Conservation (phyloP, 257 asterid species). For the Penstemon barbatus region DNA sequence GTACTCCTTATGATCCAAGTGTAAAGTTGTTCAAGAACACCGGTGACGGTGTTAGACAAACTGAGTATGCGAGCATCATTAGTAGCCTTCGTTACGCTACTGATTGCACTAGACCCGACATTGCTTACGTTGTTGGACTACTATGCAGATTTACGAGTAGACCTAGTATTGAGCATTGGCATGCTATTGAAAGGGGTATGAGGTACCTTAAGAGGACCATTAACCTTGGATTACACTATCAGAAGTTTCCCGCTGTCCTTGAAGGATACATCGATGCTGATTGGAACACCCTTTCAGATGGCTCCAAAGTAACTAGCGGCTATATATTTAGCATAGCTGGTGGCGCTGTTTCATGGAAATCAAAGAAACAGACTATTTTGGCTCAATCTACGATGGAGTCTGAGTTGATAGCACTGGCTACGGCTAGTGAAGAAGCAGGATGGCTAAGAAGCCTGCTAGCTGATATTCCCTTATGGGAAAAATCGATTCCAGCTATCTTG, state of each 20-base stretch:
- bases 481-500: not conserved
- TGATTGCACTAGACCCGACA: too few species aligned
- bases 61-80: not conserved
- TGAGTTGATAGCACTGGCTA: not conserved
- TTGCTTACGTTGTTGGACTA: too few species aligned
- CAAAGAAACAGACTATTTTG: conserved; percentile 13
- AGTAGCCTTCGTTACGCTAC: too few species aligned
- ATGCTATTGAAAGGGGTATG: too few species aligned
- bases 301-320: conserved; percentile 8
- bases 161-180: too few species aligned
- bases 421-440: not conserved
- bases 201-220: not conserved
- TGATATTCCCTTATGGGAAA: not conserved
- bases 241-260: conserved; percentile 8
- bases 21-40: not conserved
- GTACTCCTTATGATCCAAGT: not conserved
- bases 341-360: conserved; percentile 15
- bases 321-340: conserved; percentile 9
- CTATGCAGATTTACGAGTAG: too few species aligned
- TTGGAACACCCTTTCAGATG: conserved; percentile 18
- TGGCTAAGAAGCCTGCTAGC: not conserved
- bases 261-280: conserved; percentile 18
- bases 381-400: not conserved
- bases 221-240: conserved; percentile 11
- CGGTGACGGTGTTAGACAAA: not conserved